Percentiles rank a stretch among this genome's conserved stretches.
These are phyloP conservation scores for Croton setiger DNA, from an alignment of 441 rosid species.

Conservation along the genomic window DNA sequence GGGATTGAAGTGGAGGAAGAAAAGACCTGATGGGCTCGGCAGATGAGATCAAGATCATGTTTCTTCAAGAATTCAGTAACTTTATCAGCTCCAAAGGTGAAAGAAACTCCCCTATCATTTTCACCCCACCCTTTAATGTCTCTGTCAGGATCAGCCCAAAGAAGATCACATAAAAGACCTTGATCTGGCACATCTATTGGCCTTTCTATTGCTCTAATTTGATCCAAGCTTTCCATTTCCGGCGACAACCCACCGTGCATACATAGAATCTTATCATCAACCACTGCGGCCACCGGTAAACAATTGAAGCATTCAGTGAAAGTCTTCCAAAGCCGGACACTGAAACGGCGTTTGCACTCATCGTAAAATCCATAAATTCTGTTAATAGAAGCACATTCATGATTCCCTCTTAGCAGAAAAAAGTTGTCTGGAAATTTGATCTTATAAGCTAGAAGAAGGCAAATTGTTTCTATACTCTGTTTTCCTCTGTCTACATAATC, in stretches of 20 bases:
- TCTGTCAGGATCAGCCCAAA: conserved; percentile 88
- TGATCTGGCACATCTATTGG: conserved; percentile 73
- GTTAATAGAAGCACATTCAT: conserved; percentile 88
- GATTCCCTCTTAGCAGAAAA: conserved; percentile 82
- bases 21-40: conserved; percentile 88
- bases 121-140: conserved; percentile 82
- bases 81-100: conserved; percentile 72
- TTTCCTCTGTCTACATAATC: conserved; percentile 92
- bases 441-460: conserved; percentile 82
- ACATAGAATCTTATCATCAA: conserved; percentile 79
- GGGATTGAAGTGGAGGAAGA: not conserved
- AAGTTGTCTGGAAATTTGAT: conserved; percentile 84
- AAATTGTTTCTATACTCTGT: conserved; percentile 83
- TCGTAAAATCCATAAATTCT: conserved; percentile 85
- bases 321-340: conserved; percentile 76
- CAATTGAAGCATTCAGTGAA: conserved; percentile 83
- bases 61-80: conserved; percentile 63
- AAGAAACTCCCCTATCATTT: conserved; percentile 89
- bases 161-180: conserved; percentile 78
- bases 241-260: conserved; percentile 97
- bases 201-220: conserved; percentile 58
- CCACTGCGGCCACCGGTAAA: conserved; percentile 79
- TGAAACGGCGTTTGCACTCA: conserved; percentile 80
- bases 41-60: conserved; percentile 77
- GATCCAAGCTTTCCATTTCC: conserved; percentile 65